phyloP scores from a whole-genome alignment of 345 rosid species.

The Gossypium stocksii region DNA sequence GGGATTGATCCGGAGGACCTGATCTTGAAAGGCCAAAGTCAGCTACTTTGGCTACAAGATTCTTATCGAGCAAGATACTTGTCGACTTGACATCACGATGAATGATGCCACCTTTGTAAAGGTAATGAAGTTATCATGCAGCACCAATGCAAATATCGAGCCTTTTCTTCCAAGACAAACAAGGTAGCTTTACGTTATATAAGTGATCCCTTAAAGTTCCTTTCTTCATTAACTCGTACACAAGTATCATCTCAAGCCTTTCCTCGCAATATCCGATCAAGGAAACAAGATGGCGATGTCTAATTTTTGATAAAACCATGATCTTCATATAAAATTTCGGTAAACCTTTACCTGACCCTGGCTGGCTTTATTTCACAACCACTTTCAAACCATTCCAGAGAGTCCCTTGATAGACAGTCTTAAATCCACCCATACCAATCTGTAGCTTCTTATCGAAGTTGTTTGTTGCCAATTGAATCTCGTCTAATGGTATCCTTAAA shows the following conservation, averaged over 20 bases:
- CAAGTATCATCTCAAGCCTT: conserved; percentile 51
- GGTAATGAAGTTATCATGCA: conserved; percentile 49
- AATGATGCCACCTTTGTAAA: conserved; percentile 49
- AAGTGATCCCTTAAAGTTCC: conserved; percentile 49
- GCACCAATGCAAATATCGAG: conserved; percentile 62
- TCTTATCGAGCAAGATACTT: conserved; percentile 49
- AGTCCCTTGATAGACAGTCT: conserved; percentile 37
- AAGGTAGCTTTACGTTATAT: conserved; percentile 30
- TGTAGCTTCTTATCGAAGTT: conserved; percentile 32
- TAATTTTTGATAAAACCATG: conserved; percentile 52
- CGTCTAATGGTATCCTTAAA: conserved; percentile 34
- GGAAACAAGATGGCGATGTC: conserved; percentile 64
- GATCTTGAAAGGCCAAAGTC: conserved; percentile 58
- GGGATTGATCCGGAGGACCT: conserved; percentile 27
- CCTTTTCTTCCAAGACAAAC: conserved; percentile 48
- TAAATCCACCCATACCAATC: conserved; percentile 50
- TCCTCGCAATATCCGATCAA: conserved; percentile 67
- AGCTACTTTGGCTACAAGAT: conserved; percentile 46
- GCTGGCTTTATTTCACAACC: conserved; percentile 45
- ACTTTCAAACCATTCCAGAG: conserved; percentile 36
- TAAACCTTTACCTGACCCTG: conserved; percentile 47
- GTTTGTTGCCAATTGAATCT: conserved; percentile 41
- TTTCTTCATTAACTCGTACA: conserved; percentile 57
- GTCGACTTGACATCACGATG: conserved; percentile 63
- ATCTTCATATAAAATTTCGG: conserved; percentile 52